Conservation (phyloP, 2,329 filamentous ascomycete genomes). For the Helminthosporium solani region DNA sequence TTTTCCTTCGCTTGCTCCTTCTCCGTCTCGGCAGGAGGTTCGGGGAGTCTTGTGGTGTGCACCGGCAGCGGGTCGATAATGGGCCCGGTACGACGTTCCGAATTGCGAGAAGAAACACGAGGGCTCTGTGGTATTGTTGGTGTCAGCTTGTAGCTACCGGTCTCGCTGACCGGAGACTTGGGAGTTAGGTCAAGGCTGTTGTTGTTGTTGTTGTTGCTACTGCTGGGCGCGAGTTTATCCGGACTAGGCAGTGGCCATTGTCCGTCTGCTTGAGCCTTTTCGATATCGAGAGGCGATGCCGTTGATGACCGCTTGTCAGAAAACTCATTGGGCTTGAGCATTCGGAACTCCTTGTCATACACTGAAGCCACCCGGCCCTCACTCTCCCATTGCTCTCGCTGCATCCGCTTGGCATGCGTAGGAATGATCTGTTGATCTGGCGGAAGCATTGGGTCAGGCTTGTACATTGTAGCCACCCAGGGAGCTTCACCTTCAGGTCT, state of each 20-base stretch:
- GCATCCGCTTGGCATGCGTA: slow-evolving; percentile 84
- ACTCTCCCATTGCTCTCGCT: slow-evolving; percentile 93
- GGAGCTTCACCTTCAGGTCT: slow-evolving; percentile 91
- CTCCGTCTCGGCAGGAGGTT: slow-evolving; percentile 57
- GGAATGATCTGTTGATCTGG: slow-evolving; percentile 95
- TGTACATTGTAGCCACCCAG: slow-evolving; percentile 93
- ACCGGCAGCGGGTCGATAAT: slow-evolving; percentile 5
- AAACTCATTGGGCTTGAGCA: slow-evolving; percentile 67
- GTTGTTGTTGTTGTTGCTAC: slow-evolving; percentile 13
- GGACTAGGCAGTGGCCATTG: slow-evolving; percentile 40
- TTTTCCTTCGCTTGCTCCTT: slow-evolving; percentile 59
- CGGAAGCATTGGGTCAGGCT: slow-evolving; percentile 88
- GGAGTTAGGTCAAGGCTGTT: slow-evolving; percentile 27
- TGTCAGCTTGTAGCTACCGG: slow-evolving; percentile 51
- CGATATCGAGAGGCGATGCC: slow-evolving; percentile 29
- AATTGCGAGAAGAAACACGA: slow-evolving; percentile 28
- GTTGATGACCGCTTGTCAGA: slow-evolving; percentile 29
- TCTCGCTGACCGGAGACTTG: slow-evolving; percentile 39
- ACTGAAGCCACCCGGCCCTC: slow-evolving; percentile 82
- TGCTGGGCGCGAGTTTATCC: slow-evolving; percentile 23
- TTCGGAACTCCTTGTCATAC: slow-evolving; percentile 85
- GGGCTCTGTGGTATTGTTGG: slow-evolving; percentile 44
- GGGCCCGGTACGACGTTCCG: slow-evolving; percentile 17
- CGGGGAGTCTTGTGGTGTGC: slow-evolving; percentile 53
- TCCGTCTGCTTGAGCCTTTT: slow-evolving; percentile 30